Evolutionary conservation across 1,139 yeast genomes (phyloP), one percentile per base, ranked within the genome.

Genomic region (Pichia sp.): DNA sequence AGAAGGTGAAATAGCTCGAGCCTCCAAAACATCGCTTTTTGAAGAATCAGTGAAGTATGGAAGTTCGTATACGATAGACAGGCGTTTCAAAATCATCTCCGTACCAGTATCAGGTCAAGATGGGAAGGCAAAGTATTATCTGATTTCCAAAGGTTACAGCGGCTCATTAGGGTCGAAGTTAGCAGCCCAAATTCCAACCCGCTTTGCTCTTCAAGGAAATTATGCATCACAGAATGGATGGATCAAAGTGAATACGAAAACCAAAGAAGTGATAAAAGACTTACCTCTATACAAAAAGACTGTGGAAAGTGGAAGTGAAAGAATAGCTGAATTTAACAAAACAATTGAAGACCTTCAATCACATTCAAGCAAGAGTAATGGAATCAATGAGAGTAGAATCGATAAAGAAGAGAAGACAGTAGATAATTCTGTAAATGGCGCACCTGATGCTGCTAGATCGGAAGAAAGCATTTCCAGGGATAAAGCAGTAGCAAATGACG

Each of bases 11-110:
- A 36, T 43, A 16, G 12, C 16, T 6, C 42, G 45, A 4, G n/a
- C 17, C 2, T 12, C 50, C 2, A 31, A n/a, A 34, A 46, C 43
- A 14, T 46, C 61, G 9, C 48, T 64, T 2, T 60, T 59, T 33
- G 64, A 63, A 38, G 43, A 61, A 14, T 60, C 63, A 48, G 53
- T 62, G 1, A 34, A 51, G 20, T 54, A 57, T 51, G 55, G 57
- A 5, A 29, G 17, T 17, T 6, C 38, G 4, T 29, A 20, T 29
- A 29, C 51, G 12, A 17, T 30, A n/a, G 55, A 53, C 6, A 50
- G 53, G 33, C 46, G 48, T 4, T 33, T 53, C 20, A 54, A 46
- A 33, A 24, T 55, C 20, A 30, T 50, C 1, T 8, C 10, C 5
- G 12, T 53, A 14, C 9, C 10, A 4, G 7, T 53, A 12, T 3